phyloP scores from a whole-genome alignment of 768 basidiomycete species.

The Macrolepiota albuminosa region DNA sequence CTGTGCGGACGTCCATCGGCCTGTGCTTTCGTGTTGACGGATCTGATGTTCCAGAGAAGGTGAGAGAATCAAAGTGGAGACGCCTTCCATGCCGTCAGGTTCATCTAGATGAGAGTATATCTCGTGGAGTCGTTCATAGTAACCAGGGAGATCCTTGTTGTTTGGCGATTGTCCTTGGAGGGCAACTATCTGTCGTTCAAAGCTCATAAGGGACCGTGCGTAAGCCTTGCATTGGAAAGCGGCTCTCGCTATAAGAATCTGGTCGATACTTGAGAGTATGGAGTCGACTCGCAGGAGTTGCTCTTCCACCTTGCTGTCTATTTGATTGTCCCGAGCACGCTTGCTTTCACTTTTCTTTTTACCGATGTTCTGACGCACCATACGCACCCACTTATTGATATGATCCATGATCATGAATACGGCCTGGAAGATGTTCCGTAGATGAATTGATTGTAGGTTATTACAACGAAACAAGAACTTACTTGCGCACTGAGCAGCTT shows the following conservation, averaged over 20 bases:
- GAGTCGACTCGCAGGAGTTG: constrained; percentile 75
- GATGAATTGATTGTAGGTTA: background rate
- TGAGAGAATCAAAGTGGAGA: constrained; percentile 82
- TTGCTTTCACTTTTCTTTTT: constrained; percentile 46
- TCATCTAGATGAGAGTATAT: constrained; percentile 96
- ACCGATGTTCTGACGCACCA: constrained; percentile 62
- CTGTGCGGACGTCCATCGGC: constrained; percentile 96
- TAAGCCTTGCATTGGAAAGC: constrained; percentile 94
- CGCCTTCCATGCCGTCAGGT: constrained; percentile 98
- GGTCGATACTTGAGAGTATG: constrained; percentile 76
- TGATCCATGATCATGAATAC: constrained; percentile 95
- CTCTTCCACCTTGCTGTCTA: constrained; percentile 40
- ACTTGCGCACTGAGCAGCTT: constrained; percentile 94
- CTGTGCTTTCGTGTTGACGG: constrained; percentile 94
- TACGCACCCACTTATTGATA: constrained; percentile 83
- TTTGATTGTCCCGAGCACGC: constrained; percentile 36
- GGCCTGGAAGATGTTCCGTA: constrained; percentile 43
- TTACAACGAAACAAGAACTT: constrained; percentile 8
- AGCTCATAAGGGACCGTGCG: constrained; percentile 91
- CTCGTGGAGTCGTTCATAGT: constrained; percentile 91
- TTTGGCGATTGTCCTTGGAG: constrained; percentile 38
- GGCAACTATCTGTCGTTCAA: constrained; percentile 75
- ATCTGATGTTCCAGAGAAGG: constrained; percentile 96
- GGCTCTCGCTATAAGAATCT: constrained; percentile 86
- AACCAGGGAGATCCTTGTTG: constrained; percentile 50